Evolutionary conservation across 306 rosid species (phyloP).

Genomic region (Pyrus bretschneideri): DNA sequence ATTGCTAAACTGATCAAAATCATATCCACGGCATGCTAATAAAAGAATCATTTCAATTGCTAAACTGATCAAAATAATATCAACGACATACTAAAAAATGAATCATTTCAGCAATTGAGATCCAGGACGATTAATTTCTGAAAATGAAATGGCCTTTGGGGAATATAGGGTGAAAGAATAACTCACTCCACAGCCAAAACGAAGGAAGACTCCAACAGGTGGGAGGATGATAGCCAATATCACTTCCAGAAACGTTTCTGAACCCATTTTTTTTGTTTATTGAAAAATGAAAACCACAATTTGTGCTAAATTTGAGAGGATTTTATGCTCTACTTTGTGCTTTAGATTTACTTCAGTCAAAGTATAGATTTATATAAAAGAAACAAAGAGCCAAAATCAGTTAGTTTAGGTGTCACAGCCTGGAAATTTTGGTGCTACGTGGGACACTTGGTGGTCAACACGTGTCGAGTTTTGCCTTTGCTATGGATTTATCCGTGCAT

Average conservation of each 20-base stretch:
- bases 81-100: no score
- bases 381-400: neutral
- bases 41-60: neutral
- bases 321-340: neutral
- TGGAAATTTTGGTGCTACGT: neutral
- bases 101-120: no score
- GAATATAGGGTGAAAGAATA: neutral
- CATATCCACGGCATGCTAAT: no score
- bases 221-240: slow-evolving; percentile 54
- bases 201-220: slow-evolving; percentile 71
- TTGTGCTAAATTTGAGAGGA: neutral
- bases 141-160: neutral
- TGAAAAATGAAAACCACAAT: neutral
- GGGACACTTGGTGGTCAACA: neutral
- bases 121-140: neutral
- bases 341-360: neutral
- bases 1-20: neutral
- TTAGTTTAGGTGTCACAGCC: neutral
- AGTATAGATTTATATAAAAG: neutral
- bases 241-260: slow-evolving; percentile 57
- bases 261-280: slow-evolving; percentile 31
- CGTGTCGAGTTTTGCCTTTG: neutral
- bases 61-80: no score
- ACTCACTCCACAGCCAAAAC: slow-evolving; percentile 55
- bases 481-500: no score